These are phyloP conservation scores for Trifolium fragiferum DNA, from an alignment of 306 rosid species.

Conservation along the genomic window DNA sequence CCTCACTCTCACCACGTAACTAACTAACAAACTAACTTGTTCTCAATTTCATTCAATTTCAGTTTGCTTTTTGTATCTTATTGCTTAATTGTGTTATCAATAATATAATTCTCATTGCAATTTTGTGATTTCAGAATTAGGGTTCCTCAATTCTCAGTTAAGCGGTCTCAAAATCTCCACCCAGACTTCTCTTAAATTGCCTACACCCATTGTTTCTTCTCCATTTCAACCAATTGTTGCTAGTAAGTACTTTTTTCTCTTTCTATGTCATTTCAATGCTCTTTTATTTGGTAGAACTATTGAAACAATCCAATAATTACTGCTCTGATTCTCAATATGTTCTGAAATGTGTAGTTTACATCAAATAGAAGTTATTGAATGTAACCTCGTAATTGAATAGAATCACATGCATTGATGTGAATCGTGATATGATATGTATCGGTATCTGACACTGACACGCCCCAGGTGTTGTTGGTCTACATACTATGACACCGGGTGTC, in stretches of 20 bases:
- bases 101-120: not conserved
- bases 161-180: conserved; percentile 67
- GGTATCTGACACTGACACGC: not conserved
- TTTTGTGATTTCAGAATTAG: conserved; percentile 49
- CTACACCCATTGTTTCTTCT: conserved; percentile 39
- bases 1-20: conserved; percentile 6
- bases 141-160: conserved; percentile 70
- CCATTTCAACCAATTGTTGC: conserved; percentile 59
- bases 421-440: not conserved
- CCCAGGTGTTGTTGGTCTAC: too few species aligned
- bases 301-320: not conserved
- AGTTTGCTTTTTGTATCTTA: not conserved
- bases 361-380: not conserved
- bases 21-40: not conserved
- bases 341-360: not conserved
- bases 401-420: not conserved
- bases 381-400: not conserved
- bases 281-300: not conserved
- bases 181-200: conserved; percentile 39
- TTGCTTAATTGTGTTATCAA: not conserved
- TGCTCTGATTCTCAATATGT: not conserved
- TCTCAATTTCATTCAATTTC: not conserved
- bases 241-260: conserved; percentile 47
- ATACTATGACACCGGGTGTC: too few species aligned
- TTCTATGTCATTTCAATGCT: not conserved